A percentile compares a stretch with the other conserved stretches of the same genome.
Conservation (phyloP, 2,329 filamentous ascomycete species). For the Elsinoe arachidis region DNA sequence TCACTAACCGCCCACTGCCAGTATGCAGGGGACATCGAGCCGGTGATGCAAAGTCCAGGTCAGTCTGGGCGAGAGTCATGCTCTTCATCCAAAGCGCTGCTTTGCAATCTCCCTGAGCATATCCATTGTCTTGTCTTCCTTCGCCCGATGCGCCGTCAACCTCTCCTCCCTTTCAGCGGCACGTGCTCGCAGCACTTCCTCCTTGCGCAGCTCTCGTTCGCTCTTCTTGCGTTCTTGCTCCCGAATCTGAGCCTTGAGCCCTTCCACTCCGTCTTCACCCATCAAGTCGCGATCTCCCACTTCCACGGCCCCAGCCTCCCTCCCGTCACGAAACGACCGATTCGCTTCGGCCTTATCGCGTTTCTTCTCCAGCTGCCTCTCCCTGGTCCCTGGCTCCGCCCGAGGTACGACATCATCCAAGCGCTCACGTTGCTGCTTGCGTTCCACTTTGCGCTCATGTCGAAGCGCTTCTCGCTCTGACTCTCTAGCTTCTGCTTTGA, state of each 20-base stretch:
- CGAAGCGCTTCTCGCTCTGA: constrained; percentile 47
- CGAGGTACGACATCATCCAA: constrained; percentile 76
- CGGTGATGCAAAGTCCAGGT: not conserved
- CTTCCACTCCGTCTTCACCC: constrained; percentile 59
- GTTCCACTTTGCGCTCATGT: constrained; percentile 55
- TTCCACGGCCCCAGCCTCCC: constrained; percentile 55
- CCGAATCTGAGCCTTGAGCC: constrained; percentile 57
- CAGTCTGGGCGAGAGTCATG: not conserved
- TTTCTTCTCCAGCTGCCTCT: constrained; percentile 80
- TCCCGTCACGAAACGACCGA: constrained; percentile 59
- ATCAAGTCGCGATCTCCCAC: constrained; percentile 68
- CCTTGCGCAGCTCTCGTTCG: constrained; percentile 71
- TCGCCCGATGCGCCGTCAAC: constrained; percentile 57
- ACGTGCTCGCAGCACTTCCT: constrained; percentile 68
- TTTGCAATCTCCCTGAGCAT: constrained; percentile 72
- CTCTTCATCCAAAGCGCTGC: constrained; percentile 59
- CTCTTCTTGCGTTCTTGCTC: constrained; percentile 65
- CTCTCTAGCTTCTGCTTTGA: constrained; percentile 42
- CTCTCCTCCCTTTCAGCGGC: constrained; percentile 73
- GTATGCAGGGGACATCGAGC: not conserved
- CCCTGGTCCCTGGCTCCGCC: constrained; percentile 72
- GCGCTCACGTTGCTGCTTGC: constrained; percentile 57
- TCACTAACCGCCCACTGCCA: not conserved
- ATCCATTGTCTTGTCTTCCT: constrained; percentile 77
- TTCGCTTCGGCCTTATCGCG: constrained; percentile 63